Evolutionary conservation across 192 early-diverging fungal species (phyloP).

Genomic region (Backusella psychrophila): DNA sequence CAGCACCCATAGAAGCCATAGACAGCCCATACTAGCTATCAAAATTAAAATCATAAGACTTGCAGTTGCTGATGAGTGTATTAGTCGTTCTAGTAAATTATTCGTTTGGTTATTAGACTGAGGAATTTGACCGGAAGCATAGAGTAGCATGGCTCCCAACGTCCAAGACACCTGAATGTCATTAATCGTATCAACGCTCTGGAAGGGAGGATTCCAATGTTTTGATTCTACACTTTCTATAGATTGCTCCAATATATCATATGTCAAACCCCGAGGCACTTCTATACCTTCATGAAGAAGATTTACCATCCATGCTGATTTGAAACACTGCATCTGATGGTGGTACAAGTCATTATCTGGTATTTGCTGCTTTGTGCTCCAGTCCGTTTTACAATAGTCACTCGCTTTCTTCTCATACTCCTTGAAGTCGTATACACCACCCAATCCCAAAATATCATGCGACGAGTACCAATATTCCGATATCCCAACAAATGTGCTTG

Average conservation of each 20-base stretch:
- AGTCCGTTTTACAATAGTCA: conserved; percentile 72
- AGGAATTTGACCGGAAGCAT: conserved; percentile 44
- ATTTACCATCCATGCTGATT: conserved; percentile 90
- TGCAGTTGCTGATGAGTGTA: not conserved
- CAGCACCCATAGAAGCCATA: not conserved
- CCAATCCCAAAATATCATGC: conserved; percentile 74
- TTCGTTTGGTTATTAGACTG: not conserved
- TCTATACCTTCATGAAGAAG: conserved; percentile 91
- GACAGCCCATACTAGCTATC: not conserved
- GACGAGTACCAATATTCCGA: conserved; percentile 98
- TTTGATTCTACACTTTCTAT: conserved; percentile 43
- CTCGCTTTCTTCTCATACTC: conserved; percentile 65
- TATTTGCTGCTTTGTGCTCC: conserved; percentile 50
- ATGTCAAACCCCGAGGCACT: conserved; percentile 53
- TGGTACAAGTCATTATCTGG: conserved; percentile 51
- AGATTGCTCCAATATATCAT: conserved; percentile 39
- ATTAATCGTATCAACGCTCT: conserved; percentile 74
- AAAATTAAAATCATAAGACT: not conserved
- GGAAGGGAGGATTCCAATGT: conserved; percentile 57
- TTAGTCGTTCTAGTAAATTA: not conserved
- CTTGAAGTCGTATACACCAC: conserved; percentile 75
- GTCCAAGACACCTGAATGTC: conserved; percentile 88
- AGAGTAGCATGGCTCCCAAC: conserved; percentile 69
- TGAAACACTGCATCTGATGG: conserved; percentile 92
- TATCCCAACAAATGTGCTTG: conserved; percentile 83